phyloP scores from a whole-genome alignment of 257 asterid genomes.

The Mentha longifolia region DNA sequence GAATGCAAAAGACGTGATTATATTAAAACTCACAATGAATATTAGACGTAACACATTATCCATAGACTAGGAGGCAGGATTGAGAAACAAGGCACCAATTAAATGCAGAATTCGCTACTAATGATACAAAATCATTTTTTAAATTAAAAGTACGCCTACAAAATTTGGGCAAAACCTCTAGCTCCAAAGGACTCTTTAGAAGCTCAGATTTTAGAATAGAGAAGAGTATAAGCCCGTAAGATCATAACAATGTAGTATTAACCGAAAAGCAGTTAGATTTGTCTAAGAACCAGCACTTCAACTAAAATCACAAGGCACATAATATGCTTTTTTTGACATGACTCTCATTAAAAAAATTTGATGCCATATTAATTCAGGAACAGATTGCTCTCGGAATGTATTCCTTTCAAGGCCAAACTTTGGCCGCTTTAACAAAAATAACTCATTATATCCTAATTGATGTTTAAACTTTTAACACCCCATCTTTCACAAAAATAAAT shows the following conservation, averaged over 20 bases:
- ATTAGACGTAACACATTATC: neutral
- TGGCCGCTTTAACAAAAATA: neutral
- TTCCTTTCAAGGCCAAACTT: neutral
- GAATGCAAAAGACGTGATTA: neutral
- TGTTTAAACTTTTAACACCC: neutral
- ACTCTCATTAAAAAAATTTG: neutral
- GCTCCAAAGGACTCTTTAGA: slow-evolving; percentile 2
- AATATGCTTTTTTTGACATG: neutral
- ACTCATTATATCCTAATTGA: neutral
- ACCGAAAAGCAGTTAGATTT: slow-evolving; percentile 9
- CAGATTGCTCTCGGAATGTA: neutral
- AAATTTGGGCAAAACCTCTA: neutral
- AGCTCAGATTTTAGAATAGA: neutral
- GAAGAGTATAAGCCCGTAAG: slow-evolving; percentile 3
- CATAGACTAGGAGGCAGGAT: neutral
- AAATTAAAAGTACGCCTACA: neutral
- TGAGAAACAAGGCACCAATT: neutral
- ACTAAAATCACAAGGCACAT: neutral
- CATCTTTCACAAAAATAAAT: too few species aligned
- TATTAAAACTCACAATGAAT: neutral
- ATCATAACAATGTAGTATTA: neutral
- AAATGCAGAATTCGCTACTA: neutral
- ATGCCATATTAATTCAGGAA: neutral
- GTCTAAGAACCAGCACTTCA: neutral
- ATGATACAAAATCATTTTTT: neutral